Conservation (phyloP, 805 yeast species). For the Starmerella floris region DNA sequence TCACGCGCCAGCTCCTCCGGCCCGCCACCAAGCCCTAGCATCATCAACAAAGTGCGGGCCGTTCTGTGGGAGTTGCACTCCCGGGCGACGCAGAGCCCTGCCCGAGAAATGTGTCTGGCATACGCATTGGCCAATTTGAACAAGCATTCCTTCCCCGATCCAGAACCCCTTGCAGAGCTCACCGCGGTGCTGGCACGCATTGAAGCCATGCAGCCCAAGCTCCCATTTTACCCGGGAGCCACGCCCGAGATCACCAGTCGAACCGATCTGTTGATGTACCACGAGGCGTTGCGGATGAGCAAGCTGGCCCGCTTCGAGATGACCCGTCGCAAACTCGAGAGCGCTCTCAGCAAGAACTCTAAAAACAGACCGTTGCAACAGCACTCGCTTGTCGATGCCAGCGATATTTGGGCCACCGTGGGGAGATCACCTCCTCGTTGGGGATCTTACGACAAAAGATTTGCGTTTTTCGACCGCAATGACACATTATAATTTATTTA, state of each 20-base stretch:
- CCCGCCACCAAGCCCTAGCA: neutral
- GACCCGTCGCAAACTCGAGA: neutral
- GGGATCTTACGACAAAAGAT: neutral
- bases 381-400: neutral
- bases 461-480: neutral
- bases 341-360: neutral
- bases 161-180: neutral
- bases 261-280: neutral
- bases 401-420: neutral
- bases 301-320: neutral
- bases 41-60: neutral
- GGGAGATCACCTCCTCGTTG: neutral
- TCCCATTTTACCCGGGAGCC: neutral
- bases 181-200: neutral
- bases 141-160: neutral
- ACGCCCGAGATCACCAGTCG: neutral
- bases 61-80: neutral
- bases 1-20: too few relatives aligned
- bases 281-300: neutral
- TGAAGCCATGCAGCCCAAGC: neutral
- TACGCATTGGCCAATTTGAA: neutral
- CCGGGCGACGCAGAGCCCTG: neutral
- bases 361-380: neutral
- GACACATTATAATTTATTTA: too few relatives aligned
- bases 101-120: neutral